Conservation (phyloP, 106 monocot species). For the Vanilla planifolia region DNA sequence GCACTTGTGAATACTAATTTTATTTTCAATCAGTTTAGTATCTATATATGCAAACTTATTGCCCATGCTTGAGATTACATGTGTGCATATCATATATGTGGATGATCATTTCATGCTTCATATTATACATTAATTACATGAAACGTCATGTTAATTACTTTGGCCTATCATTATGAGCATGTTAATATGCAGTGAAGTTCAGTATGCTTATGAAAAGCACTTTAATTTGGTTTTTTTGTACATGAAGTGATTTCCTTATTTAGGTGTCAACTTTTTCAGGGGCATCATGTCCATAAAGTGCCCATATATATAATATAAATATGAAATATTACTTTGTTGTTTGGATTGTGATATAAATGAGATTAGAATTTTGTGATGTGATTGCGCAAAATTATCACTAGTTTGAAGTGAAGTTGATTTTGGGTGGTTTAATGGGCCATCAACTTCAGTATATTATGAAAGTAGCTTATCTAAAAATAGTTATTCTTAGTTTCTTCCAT, state of each 20-base stretch:
- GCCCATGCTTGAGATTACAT: neutral
- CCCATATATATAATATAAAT: no score
- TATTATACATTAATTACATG: slow-evolving; percentile 1
- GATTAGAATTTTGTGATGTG: no score
- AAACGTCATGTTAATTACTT: neutral
- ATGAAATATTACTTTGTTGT: no score
- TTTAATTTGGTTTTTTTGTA: neutral
- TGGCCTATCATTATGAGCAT: neutral
- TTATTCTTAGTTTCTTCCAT: no score
- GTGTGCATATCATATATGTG: neutral
- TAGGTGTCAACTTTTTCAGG: neutral
- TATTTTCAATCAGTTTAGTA: neutral
- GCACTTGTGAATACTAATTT: neutral
- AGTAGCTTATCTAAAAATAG: no score
- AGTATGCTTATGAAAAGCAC: neutral
- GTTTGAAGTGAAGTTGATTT: no score
- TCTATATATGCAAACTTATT: neutral
- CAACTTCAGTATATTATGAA: no score
- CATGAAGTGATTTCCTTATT: neutral
- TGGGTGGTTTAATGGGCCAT: no score
- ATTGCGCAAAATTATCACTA: no score
- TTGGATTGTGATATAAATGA: no score
- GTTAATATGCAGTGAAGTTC: neutral
- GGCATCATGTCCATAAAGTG: no score
- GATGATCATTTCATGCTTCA: neutral